Percentiles rank a stretch among this genome's conserved stretches.
Conservation (phyloP, 108 stramenopile genomes). For the Cyclostephanos invisitatus region DNA sequence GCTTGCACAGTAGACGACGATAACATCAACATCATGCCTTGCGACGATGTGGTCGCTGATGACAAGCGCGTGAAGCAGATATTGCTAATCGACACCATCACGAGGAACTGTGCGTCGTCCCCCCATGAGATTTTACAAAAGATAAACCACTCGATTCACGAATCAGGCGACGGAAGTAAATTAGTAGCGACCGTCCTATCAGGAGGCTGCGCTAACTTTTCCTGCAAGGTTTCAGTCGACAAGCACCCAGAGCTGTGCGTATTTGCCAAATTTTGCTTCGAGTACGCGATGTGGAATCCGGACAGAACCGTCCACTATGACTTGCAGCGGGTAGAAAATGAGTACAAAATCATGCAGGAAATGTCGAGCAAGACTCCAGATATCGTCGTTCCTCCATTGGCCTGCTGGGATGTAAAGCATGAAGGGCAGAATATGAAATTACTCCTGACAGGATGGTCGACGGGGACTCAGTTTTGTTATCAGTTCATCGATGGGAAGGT, state of each 20-base stretch:
- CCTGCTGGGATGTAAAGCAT: conserved; percentile 20
- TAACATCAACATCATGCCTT: not conserved
- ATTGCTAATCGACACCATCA: conserved; percentile 21
- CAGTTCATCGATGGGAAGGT: conserved; percentile 58
- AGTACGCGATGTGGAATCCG: conserved; percentile 41
- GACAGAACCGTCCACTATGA: conserved; percentile 23
- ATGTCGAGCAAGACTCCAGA: conserved; percentile 21
- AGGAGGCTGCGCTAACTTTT: conserved; percentile 43
- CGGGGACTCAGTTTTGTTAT: conserved; percentile 42
- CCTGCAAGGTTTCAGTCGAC: conserved; percentile 27
- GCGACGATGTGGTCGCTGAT: conserved; percentile 1
- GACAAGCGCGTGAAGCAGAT: conserved; percentile 21
- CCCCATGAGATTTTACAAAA: conserved; percentile 19
- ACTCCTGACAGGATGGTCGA: conserved; percentile 51
- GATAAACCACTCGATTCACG: conserved; percentile 10
- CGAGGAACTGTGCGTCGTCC: conserved; percentile 6
- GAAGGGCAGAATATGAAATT: conserved; percentile 55
- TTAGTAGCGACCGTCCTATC: conserved; percentile 20
- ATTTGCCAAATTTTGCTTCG: conserved; percentile 44
- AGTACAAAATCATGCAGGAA: conserved; percentile 33
- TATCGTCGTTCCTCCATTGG: conserved; percentile 27
- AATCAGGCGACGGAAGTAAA: conserved; percentile 13
- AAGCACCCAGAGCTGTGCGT: conserved; percentile 30
- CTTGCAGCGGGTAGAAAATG: conserved; percentile 39
- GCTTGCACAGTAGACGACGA: not conserved